Evolutionary conservation across 495 filamentous ascomycete genomes (phyloP), one percentile per base, ranked within the genome.

Genomic region (Echria macrotheca): DNA sequence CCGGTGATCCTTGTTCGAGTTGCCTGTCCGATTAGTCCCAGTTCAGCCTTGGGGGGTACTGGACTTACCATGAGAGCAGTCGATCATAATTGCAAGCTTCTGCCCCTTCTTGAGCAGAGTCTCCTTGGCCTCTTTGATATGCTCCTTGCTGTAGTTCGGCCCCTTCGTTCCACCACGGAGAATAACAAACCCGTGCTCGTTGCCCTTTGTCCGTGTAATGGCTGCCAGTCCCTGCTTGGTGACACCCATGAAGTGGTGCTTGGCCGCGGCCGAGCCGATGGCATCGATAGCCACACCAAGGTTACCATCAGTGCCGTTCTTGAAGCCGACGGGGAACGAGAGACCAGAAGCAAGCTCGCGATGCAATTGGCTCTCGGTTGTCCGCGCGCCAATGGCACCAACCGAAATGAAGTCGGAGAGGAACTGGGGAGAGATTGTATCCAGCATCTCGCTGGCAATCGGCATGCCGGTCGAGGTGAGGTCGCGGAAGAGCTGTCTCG

Each of bases 141-240:
- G 93, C 42, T 85, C 87, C 47, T 80, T 82, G 73, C 93, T 88
- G 64, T 86, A 98, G 72, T 98, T 98, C 15, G 93, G 90, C n/a
- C 94, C 94, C 69, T 80, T 87, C 54, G 79, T 87, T 22, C 93
- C 93, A 44, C 93, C 93, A 42, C 93, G 80, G 44, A 98, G 74
- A 59, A 98, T 96, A 9, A 97, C 88, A 59, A 98, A 98, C 53
- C 94, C 91, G 62, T 98, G 87, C 69, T 96, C 85, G 66, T 98
- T 98, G 22, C 93, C 93, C 17, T 72, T 77, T 2, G 93, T 98
- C 57, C 87, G 80, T 28, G 91, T 96, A 58, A 98, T 98, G 25
- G 93, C 89, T 9, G 93, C 93, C 48, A 97, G 75, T 25, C 93
- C 93, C 67, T 95, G 89, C 76, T 97, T 98, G n/a, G 94, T 98